Base-by-base conservation (phyloP, 2,329 filamentous ascomycete genomes). In the Fusarium pseudoanthophilum region DNA sequence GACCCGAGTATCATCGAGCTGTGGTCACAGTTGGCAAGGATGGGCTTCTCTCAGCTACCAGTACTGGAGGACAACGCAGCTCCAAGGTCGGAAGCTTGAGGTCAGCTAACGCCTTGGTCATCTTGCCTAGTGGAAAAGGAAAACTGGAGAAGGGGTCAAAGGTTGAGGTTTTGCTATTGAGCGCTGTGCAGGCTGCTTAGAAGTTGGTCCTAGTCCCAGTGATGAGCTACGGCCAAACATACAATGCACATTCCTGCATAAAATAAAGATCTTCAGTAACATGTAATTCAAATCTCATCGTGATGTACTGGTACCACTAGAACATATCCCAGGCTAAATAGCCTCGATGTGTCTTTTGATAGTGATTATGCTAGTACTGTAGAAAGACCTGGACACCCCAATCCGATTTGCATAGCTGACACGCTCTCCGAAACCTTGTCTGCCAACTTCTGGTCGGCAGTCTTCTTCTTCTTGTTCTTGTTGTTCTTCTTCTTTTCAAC, bases 1-100 rank as follows among this genome's bases (percentile, higher is more conserved):
- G 96, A 63, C 91, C 92, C 0, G 96, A 99, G 80, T 99, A 97
- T 81, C 95, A 98, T 80, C 92, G 96, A n/a, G 95, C 91, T 0
- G 84, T 94, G 5, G 90, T 97, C 5, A 86, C 85, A 0, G 89
- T 90, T 4, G 87, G 86, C 0, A 86, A 83, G 16, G 91, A 95
- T 76, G 95, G 95, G 0, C 77, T 84, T 14, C 82, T 98, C 53
- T 85, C 89, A 67, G 96, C 95, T 1, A 89, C 85, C 36, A 97
- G 94, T 78, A 99, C 96, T 0, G 96, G 96, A 11, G 91, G 92
- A 7, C 96, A 99, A 84, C 87, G 96, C 58, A 98, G 95, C 81
- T 97, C 93, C 21, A 89, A 91, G 70, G 95, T 99, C 5, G 94
- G 95, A 1, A 98, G 95, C 81, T 86, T 98, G 75, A 93, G 92